phyloP scores from a whole-genome alignment of 1,284 basidiomycete species.

The Apiotrichum mycotoxinovorans region DNA sequence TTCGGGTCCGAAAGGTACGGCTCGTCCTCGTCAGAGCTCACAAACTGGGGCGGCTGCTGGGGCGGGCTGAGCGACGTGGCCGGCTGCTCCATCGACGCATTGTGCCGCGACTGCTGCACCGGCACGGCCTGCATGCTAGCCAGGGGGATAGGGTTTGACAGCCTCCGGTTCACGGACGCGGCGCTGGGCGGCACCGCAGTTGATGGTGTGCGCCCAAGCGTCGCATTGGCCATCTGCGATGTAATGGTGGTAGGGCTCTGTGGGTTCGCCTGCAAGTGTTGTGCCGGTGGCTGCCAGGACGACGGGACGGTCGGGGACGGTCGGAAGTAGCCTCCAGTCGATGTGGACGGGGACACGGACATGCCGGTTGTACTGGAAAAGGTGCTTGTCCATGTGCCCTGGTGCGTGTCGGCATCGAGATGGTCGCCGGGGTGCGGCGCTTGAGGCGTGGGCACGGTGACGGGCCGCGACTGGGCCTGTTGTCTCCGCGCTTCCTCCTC shows the following conservation, averaged over 20 bases:
- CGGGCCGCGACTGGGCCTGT: not conserved
- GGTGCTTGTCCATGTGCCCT: conserved; percentile 26
- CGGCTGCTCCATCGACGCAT: not conserved
- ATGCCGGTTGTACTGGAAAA: conserved; percentile 14
- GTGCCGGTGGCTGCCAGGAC: not conserved
- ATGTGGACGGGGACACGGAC: conserved; percentile 13
- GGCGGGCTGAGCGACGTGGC: conserved; percentile 12
- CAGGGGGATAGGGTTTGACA: conserved; percentile 14
- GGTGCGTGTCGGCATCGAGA: conserved; percentile 25
- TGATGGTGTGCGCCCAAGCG: conserved; percentile 5
- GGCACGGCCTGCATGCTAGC: not conserved
- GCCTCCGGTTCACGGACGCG: conserved; percentile 9
- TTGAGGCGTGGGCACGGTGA: not conserved
- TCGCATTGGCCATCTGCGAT: not conserved
- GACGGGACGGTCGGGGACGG: not conserved
- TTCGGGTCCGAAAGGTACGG: conserved; percentile 33
- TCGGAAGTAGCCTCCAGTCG: conserved; percentile 5
- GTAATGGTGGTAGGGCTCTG: not conserved
- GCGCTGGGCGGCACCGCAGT: conserved; percentile 6
- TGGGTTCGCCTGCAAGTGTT: not conserved
- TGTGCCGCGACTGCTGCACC: not conserved
- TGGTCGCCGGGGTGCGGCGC: not conserved
- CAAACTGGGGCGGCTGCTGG: conserved; percentile 4
- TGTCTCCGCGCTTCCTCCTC: conserved; percentile 27
- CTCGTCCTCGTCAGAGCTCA: conserved; percentile 33